Base-by-base conservation (phyloP, 176 grass and related monocot species). In the Hyparrhenia diplandra region DNA sequence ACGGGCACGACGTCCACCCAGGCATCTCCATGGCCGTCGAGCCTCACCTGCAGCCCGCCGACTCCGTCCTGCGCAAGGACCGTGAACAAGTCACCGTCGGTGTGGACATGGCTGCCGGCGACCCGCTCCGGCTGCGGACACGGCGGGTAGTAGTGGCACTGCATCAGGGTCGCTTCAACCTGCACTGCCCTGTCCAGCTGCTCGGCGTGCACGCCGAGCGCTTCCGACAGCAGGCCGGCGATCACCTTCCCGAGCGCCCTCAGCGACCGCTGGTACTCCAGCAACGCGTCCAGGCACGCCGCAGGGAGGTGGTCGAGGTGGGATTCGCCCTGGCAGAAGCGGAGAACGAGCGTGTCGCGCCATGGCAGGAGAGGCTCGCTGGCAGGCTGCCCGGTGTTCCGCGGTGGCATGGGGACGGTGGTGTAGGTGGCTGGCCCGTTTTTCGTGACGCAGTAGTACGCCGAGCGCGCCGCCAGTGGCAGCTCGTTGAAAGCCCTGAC, bases 61-160 rank as follows among this genome's bases (percentile, higher is more conserved):
- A 87, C 58, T 8, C 8, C 25, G 13, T 85, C 89, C 73, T 91
- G 82, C 1, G 68, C 36, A 3, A 91, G 25, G 16, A 87, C 73
- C 4, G 77, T 87, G 76, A 91, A 78, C 1, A 85, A 3, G 14
- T 59, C 39, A 21, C 67, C 74, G 25, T 91, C 90, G 6, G 86
- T 85, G 74, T 91, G 90, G 60, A 64, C 82, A 18, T 49, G 60
- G 17, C 13, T 11, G 36, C 85, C 89, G 8, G 43, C 6, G 10
- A 72, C 80, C 8, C 31, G 25, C 37, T 46, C 86, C 11, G 85
- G 86, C 61, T 86, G 74, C 0, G 79, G 86, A 78, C 83, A 85
- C n/a, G 79, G 83, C 42, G 83, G 83, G 71, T 92, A 85, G 17
- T 92, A 92, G 74, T 92, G 90, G 74, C 90, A 88, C 23, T 21